Percentiles rank a stretch among this genome's conserved stretches.
These are phyloP conservation scores for Dacryopinax primogenitus DNA, from an alignment of 768 basidiomycete genomes.

Conservation along the genomic window DNA sequence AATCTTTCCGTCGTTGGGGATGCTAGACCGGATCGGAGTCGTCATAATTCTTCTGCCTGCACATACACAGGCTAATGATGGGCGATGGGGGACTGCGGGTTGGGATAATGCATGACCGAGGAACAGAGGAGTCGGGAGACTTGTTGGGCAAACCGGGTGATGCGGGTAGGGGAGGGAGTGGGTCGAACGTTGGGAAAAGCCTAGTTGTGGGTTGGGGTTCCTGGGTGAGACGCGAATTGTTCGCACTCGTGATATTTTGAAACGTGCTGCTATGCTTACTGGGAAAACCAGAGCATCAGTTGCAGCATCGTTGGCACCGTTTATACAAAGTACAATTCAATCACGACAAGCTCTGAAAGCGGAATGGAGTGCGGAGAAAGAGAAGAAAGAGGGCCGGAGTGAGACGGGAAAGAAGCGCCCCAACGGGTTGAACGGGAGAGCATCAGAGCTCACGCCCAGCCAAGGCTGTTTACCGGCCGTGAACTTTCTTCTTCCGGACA, in stretches of 20 bases:
- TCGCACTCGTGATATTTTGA: background rate
- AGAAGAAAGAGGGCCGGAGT: background rate
- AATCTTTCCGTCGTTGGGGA: too few relatives aligned
- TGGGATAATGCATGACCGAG: too few relatives aligned
- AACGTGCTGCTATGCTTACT: background rate
- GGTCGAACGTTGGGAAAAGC: background rate
- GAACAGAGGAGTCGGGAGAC: background rate
- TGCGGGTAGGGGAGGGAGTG: background rate
- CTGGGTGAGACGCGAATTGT: background rate
- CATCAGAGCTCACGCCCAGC: background rate
- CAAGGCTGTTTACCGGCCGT: background rate
- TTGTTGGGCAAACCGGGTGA: background rate
- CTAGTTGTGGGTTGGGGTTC: background rate
- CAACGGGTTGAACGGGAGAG: background rate
- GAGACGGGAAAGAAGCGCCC: background rate
- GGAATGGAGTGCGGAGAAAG: conserved; percentile 1
- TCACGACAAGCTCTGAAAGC: background rate
- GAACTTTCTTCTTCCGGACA: background rate
- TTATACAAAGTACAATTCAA: too few relatives aligned
- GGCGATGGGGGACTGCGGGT: too few relatives aligned
- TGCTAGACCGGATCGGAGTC: too few relatives aligned
- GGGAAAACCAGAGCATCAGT: too few relatives aligned
- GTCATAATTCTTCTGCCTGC: too few relatives aligned
- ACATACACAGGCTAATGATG: too few relatives aligned
- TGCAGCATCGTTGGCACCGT: too few relatives aligned